These are phyloP conservation scores for Fremontodendron californicum DNA, from an alignment of 345 rosid species.

Conservation along the genomic window DNA sequence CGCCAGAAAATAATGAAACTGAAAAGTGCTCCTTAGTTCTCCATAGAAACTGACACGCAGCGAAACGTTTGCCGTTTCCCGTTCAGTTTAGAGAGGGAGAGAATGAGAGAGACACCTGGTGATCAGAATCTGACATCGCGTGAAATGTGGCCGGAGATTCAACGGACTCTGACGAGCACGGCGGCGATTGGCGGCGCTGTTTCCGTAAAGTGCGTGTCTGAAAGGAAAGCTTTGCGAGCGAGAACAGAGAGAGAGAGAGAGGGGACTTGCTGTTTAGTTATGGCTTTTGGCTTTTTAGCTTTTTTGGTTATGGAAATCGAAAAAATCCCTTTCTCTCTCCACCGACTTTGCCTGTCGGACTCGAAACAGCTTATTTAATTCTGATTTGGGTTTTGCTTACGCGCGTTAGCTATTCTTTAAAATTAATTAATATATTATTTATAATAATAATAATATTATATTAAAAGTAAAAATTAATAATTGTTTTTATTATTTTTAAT, in stretches of 20 bases:
- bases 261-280: not conserved
- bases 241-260: not conserved
- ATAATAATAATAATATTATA: too few relatives aligned
- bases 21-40: not conserved
- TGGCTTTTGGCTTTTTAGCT: not conserved
- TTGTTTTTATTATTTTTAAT: too few relatives aligned
- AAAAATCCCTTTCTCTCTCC: not conserved
- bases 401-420: too few relatives aligned
- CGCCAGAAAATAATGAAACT: slow-evolving; percentile 12
- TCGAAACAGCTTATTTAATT: not conserved
- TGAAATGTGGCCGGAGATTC: slow-evolving; percentile 15
- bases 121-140: slow-evolving; percentile 20
- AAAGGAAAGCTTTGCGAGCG: not conserved
- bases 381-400: too few relatives aligned
- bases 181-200: not conserved
- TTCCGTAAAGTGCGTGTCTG: not conserved
- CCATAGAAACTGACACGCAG: not conserved
- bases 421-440: too few relatives aligned
- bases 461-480: too few relatives aligned
- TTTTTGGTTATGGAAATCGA: not conserved
- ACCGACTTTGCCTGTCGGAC: slow-evolving; percentile 8
- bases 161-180: not conserved
- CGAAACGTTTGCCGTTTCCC: not conserved
- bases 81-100: slow-evolving; percentile 10
- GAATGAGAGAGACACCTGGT: slow-evolving; percentile 19